Evolutionary conservation across 129 eudicot species (phyloP).

Genomic region (Kitagawia praeruptora): DNA sequence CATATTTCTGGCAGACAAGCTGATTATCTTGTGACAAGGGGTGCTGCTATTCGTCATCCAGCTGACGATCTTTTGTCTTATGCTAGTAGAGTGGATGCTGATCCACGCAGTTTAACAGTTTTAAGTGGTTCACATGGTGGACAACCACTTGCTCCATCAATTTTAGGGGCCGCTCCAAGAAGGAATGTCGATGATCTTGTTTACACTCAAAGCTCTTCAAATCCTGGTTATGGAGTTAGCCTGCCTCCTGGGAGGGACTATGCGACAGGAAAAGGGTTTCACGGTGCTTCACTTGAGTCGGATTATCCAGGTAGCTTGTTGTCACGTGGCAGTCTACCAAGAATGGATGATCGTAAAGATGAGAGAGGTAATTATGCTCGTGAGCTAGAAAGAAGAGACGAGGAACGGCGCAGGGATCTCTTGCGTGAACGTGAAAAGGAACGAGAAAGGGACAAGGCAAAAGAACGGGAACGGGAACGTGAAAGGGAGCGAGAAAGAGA

Average conservation of each 20-base stretch:
- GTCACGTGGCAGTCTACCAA: conserved; percentile 49
- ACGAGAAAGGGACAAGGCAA: conserved; percentile 43
- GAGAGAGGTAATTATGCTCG: conserved; percentile 44
- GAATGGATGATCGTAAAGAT: conserved; percentile 68
- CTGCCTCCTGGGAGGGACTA: conserved; percentile 96
- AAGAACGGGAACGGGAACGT: conserved; percentile 37
- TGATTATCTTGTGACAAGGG: conserved; percentile 82
- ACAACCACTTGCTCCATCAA: conserved; percentile 74
- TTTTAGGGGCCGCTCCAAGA: conserved; percentile 85
- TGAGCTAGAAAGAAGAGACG: conserved; percentile 61
- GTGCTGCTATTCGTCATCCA: conserved; percentile 40
- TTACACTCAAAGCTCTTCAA: conserved; percentile 58
- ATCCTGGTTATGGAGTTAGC: conserved; percentile 95
- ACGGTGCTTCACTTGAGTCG: conserved; percentile 38
- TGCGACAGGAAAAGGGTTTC: conserved; percentile 77
- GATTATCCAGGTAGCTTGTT: conserved; percentile 55
- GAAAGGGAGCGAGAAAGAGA: conserved; percentile 64
- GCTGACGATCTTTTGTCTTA: conserved; percentile 59
- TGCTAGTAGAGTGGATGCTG: conserved; percentile 67
- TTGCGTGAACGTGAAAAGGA: conserved; percentile 62
- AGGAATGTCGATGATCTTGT: conserved; percentile 64
- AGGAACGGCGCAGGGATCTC: conserved; percentile 51
- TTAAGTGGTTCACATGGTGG: conserved; percentile 50
- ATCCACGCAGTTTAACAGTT: conserved; percentile 52
- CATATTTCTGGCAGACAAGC: conserved; percentile 96